Base-by-base conservation (phyloP, 139 green algal genomes). In the Mesotaenium endlicherianum region DNA sequence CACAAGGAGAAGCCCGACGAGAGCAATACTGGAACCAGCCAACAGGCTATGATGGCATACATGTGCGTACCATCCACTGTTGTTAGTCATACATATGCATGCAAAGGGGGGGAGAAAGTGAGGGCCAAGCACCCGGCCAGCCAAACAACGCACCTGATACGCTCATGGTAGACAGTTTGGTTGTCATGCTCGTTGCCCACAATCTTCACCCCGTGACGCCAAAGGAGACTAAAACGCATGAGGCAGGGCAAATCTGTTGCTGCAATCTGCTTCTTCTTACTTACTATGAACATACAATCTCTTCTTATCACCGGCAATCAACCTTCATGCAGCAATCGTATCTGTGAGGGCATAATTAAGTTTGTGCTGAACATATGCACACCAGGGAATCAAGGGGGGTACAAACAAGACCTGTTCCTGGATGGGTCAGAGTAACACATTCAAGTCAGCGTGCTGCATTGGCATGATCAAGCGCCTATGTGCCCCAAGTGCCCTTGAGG, bases 111-210 rank as follows among this genome's bases (percentile, higher is more conserved):
- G 20, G 26, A 64, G 50, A 26, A 64, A 20, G 26, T 64, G 50
- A 20, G 26, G 26, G 20, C 26, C 26, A 64, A 26, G 26, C 26
- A 20, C 53, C 26, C 26, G 53, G 26, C 53, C 20, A 64, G 26
- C 20, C 26, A 34, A 64, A 26, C 53, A 64, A 64, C 31, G 39
- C 11, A 78, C 70, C 70, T 78, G 34, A 78, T 78, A 14, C 70
- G 70, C 6, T 78, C 70, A 78, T 49, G 45, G 40, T 59, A 78
- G 20, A 78, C 30, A 30, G 41, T 31, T 59, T 49, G 34, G 20
- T 78, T 78, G 5, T 53, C 40, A 8, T 53, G 34, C 70, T 78
- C 70, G 31, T 38, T 78, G 70, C 70, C 70, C 6, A 78, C 40
- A 6, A 78, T 49, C 70, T 78, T 16, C 64, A 38, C 11, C 16